Evolutionary conservation across 2,329 filamentous ascomycete genomes (phyloP).

Genomic region (Epichloe gansuensis): DNA sequence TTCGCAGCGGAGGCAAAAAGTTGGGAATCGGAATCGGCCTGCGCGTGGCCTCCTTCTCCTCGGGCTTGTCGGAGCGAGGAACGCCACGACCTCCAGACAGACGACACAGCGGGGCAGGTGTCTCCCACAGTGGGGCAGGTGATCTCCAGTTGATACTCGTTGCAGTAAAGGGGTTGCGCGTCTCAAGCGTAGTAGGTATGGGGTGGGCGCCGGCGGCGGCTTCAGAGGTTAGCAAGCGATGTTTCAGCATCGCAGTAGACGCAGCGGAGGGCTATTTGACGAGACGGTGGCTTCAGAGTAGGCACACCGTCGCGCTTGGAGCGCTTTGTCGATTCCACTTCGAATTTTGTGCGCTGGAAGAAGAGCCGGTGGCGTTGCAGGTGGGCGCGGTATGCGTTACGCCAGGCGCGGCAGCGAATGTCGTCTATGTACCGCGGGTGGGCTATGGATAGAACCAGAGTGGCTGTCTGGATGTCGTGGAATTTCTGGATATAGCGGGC

Average conservation of each 20-base stretch:
- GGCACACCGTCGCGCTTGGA: slow-evolving; percentile 51
- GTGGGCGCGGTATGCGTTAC: slow-evolving; percentile 57
- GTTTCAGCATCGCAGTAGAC: slow-evolving; percentile 60
- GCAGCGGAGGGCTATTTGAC: slow-evolving; percentile 65
- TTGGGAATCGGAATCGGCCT: slow-evolving; percentile 54
- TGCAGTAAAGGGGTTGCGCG: slow-evolving; percentile 43
- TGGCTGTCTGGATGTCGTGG: slow-evolving; percentile 67
- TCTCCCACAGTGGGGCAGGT: slow-evolving; percentile 54
- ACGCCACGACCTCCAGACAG: slow-evolving; percentile 56
- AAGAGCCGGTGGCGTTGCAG: slow-evolving; percentile 63
- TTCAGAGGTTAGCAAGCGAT: slow-evolving; percentile 33
- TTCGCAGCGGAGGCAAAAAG: slow-evolving; percentile 56
- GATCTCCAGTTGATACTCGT: slow-evolving; percentile 47
- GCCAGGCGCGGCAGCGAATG: slow-evolving; percentile 62
- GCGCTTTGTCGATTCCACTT: slow-evolving; percentile 61
- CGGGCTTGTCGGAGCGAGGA: slow-evolving; percentile 46
- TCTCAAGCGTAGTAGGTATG: slow-evolving; percentile 21
- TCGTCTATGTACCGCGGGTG: slow-evolving; percentile 68
- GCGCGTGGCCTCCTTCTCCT: slow-evolving; percentile 37
- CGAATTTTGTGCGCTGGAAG: slow-evolving; percentile 64
- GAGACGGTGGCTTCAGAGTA: slow-evolving; percentile 51
- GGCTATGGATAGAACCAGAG: slow-evolving; percentile 61
- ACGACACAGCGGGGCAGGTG: slow-evolving; percentile 56
- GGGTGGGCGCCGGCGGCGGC: slow-evolving; percentile 11
- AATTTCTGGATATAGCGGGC: slow-evolving; percentile 65